A percentile compares a stretch with the other conserved stretches of the same genome.
Conservation (phyloP, 78 protist species). For the Pigoraptor vietnamica region DNA sequence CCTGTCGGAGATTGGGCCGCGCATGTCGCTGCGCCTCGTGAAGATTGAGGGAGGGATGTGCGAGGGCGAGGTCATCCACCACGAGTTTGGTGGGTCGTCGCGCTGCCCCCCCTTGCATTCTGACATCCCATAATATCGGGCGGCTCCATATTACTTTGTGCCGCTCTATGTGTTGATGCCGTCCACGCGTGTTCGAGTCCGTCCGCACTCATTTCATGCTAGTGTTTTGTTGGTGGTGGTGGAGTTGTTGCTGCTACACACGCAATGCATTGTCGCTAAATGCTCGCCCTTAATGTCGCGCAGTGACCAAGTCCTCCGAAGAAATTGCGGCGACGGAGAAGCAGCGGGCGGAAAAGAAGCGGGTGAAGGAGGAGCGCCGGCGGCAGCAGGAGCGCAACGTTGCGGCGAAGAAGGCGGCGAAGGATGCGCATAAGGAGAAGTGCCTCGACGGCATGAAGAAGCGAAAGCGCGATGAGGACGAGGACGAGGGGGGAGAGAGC, state of each 20-base stretch:
- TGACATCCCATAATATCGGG: no score
- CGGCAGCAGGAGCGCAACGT: neutral
- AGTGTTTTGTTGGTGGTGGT: neutral
- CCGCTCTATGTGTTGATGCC: neutral
- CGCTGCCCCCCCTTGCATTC: neutral
- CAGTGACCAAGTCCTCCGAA: neutral
- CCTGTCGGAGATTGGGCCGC: slow-evolving; percentile 74
- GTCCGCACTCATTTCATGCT: no score
- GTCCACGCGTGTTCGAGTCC: neutral
- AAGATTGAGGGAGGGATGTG: slow-evolving; percentile 68
- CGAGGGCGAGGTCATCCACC: slow-evolving; percentile 67
- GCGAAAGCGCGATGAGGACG: neutral
- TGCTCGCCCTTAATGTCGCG: neutral
- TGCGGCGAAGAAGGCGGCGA: neutral
- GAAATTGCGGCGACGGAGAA: neutral
- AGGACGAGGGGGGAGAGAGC: neutral
- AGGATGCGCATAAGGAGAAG: neutral
- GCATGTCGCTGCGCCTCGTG: slow-evolving; percentile 53
- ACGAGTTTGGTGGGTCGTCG: neutral
- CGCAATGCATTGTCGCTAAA: neutral
- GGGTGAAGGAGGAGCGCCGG: neutral
- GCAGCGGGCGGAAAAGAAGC: neutral
- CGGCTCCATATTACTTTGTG: neutral
- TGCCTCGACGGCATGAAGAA: neutral
- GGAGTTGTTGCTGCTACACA: neutral